Conservation (phyloP, 169 alveolate species). For the Plasmodium gonderi region DNA sequence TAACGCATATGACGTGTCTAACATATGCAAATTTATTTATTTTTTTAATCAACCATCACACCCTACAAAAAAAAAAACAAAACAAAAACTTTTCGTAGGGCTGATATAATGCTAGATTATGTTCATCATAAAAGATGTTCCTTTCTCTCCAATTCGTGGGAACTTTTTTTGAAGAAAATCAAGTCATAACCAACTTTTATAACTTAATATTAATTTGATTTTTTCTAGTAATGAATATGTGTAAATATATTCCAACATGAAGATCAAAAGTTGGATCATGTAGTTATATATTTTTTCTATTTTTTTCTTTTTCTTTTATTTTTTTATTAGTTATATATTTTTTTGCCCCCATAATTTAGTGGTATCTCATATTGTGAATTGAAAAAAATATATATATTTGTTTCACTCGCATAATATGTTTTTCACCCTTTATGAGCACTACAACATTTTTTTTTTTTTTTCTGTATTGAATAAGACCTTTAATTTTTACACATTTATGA, state of each 20-base stretch:
- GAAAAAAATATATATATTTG: background rate
- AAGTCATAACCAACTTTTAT: conserved; percentile 3
- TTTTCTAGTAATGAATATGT: background rate
- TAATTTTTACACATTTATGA: background rate
- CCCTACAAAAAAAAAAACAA: too few species aligned
- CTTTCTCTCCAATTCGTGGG: conserved; percentile 65
- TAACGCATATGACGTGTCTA: too few species aligned
- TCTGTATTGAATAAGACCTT: background rate
- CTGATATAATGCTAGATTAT: conserved; percentile 72
- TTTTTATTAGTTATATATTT: background rate
- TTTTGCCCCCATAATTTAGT: background rate
- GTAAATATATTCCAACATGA: too few species aligned
- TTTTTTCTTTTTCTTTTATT: background rate
- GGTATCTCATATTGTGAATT: background rate
- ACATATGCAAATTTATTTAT: too few species aligned
- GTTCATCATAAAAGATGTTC: conserved; percentile 76
- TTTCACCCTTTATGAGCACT: too few species aligned
- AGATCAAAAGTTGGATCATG: background rate
- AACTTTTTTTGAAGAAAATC: conserved; percentile 26
- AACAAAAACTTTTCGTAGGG: conserved; percentile 25
- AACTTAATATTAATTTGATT: background rate
- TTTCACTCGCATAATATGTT: background rate
- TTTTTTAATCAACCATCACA: too few species aligned
- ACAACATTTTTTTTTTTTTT: background rate
- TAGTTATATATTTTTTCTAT: background rate